These are phyloP conservation scores for Cerioporus squamosus DNA, from an alignment of 1,284 basidiomycete species.

Conservation along the genomic window DNA sequence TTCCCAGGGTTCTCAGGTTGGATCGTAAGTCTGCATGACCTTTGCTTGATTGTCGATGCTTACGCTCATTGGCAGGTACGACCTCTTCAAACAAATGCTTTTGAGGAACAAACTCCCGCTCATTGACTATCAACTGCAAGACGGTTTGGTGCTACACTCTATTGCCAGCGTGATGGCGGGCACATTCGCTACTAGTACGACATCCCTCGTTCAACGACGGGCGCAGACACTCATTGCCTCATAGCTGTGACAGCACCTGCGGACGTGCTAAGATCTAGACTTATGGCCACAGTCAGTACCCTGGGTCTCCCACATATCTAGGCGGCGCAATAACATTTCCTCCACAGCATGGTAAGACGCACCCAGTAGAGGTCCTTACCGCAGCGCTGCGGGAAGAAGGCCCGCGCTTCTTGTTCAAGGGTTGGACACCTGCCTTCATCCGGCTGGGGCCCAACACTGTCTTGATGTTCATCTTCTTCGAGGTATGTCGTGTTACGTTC, in stretches of 20 bases:
- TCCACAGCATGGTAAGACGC: conserved; percentile 44
- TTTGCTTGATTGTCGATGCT: background rate
- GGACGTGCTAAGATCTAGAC: conserved; percentile 81
- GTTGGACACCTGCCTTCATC: conserved; percentile 87
- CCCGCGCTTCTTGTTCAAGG: conserved; percentile 83
- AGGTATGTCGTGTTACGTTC: conserved; percentile 47
- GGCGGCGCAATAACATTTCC: background rate
- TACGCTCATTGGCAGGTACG: conserved; percentile 61
- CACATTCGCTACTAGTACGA: conserved; percentile 82
- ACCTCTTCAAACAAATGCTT: conserved; percentile 80
- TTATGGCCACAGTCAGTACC: conserved; percentile 71
- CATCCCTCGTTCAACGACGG: conserved; percentile 29
- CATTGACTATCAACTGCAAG: conserved; percentile 70
- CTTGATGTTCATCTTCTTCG: conserved; percentile 86
- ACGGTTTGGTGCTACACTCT: conserved; percentile 69
- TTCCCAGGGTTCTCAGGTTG: conserved; percentile 78
- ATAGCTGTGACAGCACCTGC: conserved; percentile 87
- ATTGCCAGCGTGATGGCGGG: conserved; percentile 73
- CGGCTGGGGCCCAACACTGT: conserved; percentile 85
- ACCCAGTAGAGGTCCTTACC: conserved; percentile 54
- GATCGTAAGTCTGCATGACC: conserved; percentile 63
- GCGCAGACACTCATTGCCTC: conserved; percentile 10
- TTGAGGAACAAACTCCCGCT: conserved; percentile 58
- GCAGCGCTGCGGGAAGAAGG: conserved; percentile 76
- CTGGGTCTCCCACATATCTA: background rate